Conservation (phyloP, 495 filamentous ascomycete species). For the Ascodesmis nigricans region DNA sequence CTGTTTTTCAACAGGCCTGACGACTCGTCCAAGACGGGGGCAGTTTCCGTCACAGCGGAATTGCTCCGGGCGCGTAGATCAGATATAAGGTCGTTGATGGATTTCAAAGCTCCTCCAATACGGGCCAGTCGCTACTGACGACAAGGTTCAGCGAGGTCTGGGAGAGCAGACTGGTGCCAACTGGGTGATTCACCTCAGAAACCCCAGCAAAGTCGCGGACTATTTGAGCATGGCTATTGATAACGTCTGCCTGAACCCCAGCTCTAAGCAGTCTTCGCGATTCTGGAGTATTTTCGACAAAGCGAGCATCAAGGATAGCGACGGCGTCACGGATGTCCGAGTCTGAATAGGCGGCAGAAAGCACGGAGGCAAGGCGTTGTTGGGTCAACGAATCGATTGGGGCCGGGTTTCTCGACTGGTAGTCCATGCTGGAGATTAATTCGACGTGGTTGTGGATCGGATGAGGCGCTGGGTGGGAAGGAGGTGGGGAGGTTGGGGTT, state of each 20-base stretch:
- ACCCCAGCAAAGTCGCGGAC: conserved; percentile 78
- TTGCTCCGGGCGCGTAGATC: conserved; percentile 60
- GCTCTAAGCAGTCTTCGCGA: conserved; percentile 58
- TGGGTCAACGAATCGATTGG: conserved; percentile 37
- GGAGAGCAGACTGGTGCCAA: conserved; percentile 2
- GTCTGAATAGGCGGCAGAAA: conserved; percentile 83
- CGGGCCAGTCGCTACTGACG: conserved; percentile 53
- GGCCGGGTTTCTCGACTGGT: no score
- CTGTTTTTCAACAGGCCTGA: conserved; percentile 51
- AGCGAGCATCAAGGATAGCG: conserved; percentile 46
- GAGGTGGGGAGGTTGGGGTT: no score
- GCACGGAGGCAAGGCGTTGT: conserved; percentile 56
- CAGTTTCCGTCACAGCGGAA: conserved; percentile 51
- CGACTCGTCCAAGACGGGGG: conserved; percentile 58
- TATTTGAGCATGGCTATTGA: conserved; percentile 80
- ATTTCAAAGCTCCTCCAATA: conserved; percentile 57
- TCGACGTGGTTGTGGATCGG: no score
- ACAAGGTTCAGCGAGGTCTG: neutral
- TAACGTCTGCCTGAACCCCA: conserved; percentile 78
- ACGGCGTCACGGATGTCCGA: conserved; percentile 77
- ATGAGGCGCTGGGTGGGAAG: no score
- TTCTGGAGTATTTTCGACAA: conserved; percentile 53
- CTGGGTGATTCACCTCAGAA: conserved; percentile 45
- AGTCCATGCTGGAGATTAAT: no score
- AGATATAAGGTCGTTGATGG: conserved; percentile 57